Evolutionary conservation across 352 stramenopile genomes (phyloP).

Genomic region (Blastocystis sp.): DNA sequence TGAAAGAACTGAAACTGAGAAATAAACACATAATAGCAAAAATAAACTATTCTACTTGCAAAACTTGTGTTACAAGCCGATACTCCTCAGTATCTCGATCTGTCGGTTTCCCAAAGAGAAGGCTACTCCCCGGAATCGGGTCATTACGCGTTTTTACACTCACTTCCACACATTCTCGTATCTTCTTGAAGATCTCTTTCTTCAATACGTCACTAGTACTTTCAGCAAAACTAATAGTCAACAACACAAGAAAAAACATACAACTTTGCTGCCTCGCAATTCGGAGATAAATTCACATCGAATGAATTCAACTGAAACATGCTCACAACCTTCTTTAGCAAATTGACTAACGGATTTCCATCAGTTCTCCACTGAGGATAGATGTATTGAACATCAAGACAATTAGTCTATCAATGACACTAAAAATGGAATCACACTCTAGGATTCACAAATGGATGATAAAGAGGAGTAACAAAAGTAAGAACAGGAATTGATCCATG

Average conservation of each 20-base stretch:
- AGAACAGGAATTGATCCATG: not conserved
- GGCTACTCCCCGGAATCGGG: conserved; percentile 13
- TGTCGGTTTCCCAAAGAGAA: conserved; percentile 23
- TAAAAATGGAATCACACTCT: not conserved
- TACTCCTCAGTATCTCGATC: conserved; percentile 6
- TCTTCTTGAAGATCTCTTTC: conserved; percentile 5
- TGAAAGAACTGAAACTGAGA: not conserved
- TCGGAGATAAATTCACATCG: conserved; percentile 40
- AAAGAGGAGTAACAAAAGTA: conserved; percentile 47
- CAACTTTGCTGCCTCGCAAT: conserved; percentile 31
- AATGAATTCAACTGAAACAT: conserved; percentile 42
- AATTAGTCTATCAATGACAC: conserved; percentile 20
- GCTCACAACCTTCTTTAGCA: not conserved
- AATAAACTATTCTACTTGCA: conserved; percentile 19
- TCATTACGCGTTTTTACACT: conserved; percentile 42
- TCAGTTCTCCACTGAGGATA: conserved; percentile 54
- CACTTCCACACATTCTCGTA: conserved; percentile 17
- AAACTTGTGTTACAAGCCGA: not conserved
- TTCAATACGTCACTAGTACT: not conserved
- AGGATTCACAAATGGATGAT: conserved; percentile 49
- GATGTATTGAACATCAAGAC: conserved; percentile 34
- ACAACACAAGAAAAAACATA: not conserved
- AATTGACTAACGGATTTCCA: not conserved
- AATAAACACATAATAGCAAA: not conserved
- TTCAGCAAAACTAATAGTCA: not conserved